Evolutionary conservation across 225 moss, liverwort and hornwort genomes (phyloP), one percentile per base, ranked within the genome.

Genomic region (Lunularia cruciata): DNA sequence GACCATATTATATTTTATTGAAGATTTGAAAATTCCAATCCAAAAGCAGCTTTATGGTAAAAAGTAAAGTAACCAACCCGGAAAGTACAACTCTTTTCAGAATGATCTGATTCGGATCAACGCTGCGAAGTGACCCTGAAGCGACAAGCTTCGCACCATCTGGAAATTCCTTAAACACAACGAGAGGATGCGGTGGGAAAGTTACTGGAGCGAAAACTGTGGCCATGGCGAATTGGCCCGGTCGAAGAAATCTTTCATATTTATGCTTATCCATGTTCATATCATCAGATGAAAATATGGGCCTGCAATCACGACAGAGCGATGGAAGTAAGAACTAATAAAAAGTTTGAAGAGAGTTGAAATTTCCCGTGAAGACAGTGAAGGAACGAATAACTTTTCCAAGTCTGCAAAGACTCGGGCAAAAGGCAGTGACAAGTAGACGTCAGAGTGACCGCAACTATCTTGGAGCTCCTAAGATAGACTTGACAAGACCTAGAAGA

Each of bases 231-330:
- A 98, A 98, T 70, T 93, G 91, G 26, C 98, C 98, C 27, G 87
- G 88, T 72, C 84, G 90, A 54, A 98, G 91, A 77, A 89, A 93
- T 76, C 93, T 85, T 74, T 98, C 98, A 73, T 91, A 93, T 75
- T 98, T 98, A 49, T 93, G 98, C 78, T 98, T 98, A 66, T 93
- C 88, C 87, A 91, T 79, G 55, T 93, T 98, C 30, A 91, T 59
- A 75, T 89, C 90, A 74, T 93, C 93, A 4, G 93, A 83, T 26
- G 98, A 98, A 59, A 98, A 98, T 60, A 93, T 77, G 30, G 98
- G 91, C 73, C 98, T 31, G 48, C 19, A 67, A 5, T 19, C 9
- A 30, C 1, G 27, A 45, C 36, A 45, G 20, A 45, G 14, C 23
- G 14, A 22, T n/a, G n/a, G n/a, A 37, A 63, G 8, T 4, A 4